Evolutionary conservation across 2,329 filamentous ascomycete genomes (phyloP), one percentile per base, ranked within the genome.

Genomic region (Penicillium crustosum): DNA sequence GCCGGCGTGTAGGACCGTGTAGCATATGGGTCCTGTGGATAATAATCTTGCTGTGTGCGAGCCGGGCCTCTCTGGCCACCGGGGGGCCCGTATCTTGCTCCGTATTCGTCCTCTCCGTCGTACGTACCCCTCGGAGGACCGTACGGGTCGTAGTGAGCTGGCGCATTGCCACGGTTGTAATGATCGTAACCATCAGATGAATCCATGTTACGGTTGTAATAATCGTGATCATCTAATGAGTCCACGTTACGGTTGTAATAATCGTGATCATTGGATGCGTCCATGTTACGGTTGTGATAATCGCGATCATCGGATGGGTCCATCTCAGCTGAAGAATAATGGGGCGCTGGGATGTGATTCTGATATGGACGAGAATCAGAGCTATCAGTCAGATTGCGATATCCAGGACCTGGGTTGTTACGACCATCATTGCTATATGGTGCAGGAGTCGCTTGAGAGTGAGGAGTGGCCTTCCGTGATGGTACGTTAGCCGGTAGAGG

Each of bases 401-500:
- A 64, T 31, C 57, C 60, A 33, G 61, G 27, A 17, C 49, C 58
- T 2, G 63, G 60, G 8, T 51, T 61, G 25, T 62, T 62, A 19
- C 59, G 59, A 31, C 53, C 62, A 25, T 64, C 66, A 13, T 71
- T 69, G 44, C 64, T 47, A 21, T 59, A 63, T 36, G 66, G 63
- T 33, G 68, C 66, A 35, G 70, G 62, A 2, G 64, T 62, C 23
- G 59, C 53, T 38, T 65, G 70, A 33, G 65, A 61, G 52, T 70
- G 68, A 19, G 66, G 63, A 23, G 65, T 66, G 21, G 65, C 66
- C 50, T 66, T 66, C 23, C 66, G 54, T n/a, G 66, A 58, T 13
- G 70, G 66, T 10, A 70, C 42, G 27, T 55, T 63, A 8, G 48
- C 47, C 1, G 72, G 71, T 19, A 74, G 55, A 29, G 71, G 66